phyloP scores from a whole-genome alignment of 805 yeast genomes.

The Kodamaea neixiangensis region DNA sequence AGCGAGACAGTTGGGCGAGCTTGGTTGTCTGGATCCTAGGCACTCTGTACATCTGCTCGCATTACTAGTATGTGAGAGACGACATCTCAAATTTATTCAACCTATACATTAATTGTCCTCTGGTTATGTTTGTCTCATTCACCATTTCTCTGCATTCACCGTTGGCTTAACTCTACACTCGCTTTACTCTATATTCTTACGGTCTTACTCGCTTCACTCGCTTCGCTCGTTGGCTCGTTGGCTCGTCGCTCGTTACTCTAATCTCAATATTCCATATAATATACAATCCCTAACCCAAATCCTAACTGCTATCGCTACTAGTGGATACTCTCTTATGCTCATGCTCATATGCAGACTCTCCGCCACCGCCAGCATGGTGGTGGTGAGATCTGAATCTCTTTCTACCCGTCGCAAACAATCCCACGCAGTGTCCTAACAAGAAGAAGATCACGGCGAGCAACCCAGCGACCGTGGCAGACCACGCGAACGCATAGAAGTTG shows the following conservation, averaged over 20 bases:
- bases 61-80: too few species aligned
- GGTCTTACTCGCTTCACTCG: too few species aligned
- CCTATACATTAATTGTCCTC: too few species aligned
- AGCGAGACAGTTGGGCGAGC: too few species aligned
- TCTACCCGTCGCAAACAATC: slow-evolving; percentile 36
- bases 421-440: slow-evolving; percentile 44
- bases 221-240: too few species aligned
- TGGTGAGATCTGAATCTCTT: slow-evolving; percentile 25
- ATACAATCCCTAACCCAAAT: neutral
- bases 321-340: slow-evolving; percentile 9
- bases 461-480: slow-evolving; percentile 59
- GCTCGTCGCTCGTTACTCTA: too few species aligned
- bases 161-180: neutral
- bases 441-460: slow-evolving; percentile 27
- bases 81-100: too few species aligned
- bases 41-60: too few species aligned
- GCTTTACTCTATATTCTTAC: too few species aligned
- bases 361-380: slow-evolving; percentile 9
- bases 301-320: slow-evolving; percentile 6
- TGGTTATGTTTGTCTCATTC: neutral
- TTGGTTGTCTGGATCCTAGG: neutral
- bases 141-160: neutral
- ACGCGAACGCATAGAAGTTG: slow-evolving; percentile 57
- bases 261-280: neutral
- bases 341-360: slow-evolving; percentile 27